Percentiles rank a stretch among this genome's conserved stretches.
Evolutionary conservation across 176 grass and related monocot genomes (phyloP).

Genomic region (Bothriochloa decipiens): DNA sequence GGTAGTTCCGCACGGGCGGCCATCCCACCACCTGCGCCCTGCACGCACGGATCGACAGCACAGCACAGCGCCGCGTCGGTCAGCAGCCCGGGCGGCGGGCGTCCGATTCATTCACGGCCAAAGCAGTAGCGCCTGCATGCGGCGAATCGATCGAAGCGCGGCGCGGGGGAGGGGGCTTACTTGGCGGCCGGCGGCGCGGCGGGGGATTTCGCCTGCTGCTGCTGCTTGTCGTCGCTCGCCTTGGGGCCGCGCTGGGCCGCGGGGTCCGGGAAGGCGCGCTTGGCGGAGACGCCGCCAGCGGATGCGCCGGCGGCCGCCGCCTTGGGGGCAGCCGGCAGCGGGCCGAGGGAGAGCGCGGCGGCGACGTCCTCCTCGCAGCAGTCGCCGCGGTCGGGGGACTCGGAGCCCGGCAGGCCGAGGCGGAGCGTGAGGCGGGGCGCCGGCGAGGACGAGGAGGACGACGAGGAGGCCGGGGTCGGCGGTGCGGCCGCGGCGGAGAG

Average conservation of each 20-base stretch:
- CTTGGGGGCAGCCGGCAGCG: background rate
- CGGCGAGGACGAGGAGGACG: slow-evolving; percentile 41
- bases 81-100: background rate
- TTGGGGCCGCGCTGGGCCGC: background rate
- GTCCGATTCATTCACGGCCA: background rate
- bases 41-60: background rate
- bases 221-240: background rate
- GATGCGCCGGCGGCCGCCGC: background rate
- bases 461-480: slow-evolving; percentile 42
- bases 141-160: background rate
- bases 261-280: slow-evolving; percentile 57
- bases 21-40: slow-evolving; percentile 86
- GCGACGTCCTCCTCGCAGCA: slow-evolving; percentile 11
- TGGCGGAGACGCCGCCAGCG: slow-evolving; percentile 25
- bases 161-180: background rate
- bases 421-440: slow-evolving; percentile 50
- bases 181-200: background rate
- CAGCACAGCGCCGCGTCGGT: background rate
- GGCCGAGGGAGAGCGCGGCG: slow-evolving; percentile 46
- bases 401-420: slow-evolving; percentile 61
- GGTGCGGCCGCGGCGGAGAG: slow-evolving; percentile 38
- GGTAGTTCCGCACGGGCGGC: slow-evolving; percentile 77
- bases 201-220: background rate
- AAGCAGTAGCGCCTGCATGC: rapidly evolving
- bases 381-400: slow-evolving; percentile 53